These are phyloP conservation scores for Amoebophrya sp. DNA, from an alignment of 169 alveolate genomes.

Conservation along the genomic window DNA sequence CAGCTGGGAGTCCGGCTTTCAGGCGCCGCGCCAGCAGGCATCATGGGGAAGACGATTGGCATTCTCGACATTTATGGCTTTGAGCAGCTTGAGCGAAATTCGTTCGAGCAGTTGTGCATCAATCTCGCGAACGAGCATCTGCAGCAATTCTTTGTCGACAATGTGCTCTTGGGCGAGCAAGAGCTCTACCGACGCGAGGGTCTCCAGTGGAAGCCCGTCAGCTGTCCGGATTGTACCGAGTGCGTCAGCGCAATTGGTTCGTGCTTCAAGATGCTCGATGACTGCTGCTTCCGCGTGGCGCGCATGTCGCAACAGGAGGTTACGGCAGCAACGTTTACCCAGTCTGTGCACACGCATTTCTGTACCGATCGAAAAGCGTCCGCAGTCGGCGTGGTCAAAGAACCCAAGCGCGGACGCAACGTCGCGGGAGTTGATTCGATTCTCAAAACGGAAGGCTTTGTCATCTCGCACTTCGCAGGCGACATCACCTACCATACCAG, in stretches of 20 bases:
- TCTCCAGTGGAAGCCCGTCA: neutral
- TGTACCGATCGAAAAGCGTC: neutral
- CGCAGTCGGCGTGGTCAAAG: neutral
- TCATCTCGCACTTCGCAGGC: neutral
- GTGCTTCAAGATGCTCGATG: neutral
- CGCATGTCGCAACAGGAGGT: constrained; percentile 16
- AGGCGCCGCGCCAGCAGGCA: no score
- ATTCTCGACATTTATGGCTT: constrained; percentile 94
- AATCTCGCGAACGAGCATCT: constrained; percentile 94
- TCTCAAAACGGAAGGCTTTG: neutral
- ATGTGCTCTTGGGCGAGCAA: constrained; percentile 31
- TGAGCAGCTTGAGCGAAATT: constrained; percentile 85
- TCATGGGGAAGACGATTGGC: neutral
- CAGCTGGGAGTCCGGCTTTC: no score
- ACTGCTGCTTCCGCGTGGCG: constrained; percentile 12
- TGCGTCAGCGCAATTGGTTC: neutral
- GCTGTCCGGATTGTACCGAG: neutral
- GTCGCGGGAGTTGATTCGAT: neutral
- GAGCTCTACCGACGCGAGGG: constrained; percentile 27
- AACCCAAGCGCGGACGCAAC: neutral
- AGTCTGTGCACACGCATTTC: neutral
- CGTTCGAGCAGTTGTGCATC: constrained; percentile 91
- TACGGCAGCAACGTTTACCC: neutral
- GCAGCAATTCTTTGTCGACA: constrained; percentile 75
- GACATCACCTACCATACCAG: neutral